Base-by-base conservation (phyloP, 2,329 filamentous ascomycete species). In the Sporothrix inflata region DNA sequence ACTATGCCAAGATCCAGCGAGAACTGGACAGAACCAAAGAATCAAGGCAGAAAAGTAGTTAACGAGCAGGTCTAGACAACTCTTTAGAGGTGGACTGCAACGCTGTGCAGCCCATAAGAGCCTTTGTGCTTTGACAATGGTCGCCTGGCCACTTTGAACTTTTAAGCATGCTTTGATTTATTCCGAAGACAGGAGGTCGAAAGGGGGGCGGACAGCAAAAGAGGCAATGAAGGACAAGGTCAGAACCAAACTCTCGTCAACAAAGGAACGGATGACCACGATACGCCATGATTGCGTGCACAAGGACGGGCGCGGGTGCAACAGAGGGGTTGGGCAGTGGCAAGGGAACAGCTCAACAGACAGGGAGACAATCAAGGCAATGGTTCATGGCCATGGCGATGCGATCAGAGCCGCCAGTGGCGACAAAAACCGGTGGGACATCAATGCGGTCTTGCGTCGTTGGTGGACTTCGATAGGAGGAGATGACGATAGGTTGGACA, bases 261-360 rank as follows among this genome's bases (percentile, higher is more conserved):
- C 57, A 65, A 24, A 53, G 69, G 69, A 65, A 71, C 69, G 12
- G 57, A 34, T 9, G 24, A 16, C 38, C 19, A 19, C n/a, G 40
- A 42, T 12, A 45, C 16, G 53, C 21, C 53, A 55, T 16, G 21
- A 53, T 53, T 65, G 30, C 57, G 27, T 65, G 69, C 57, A 51
- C 69, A 45, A 27, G 57, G 30, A 24, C 57, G 69, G 40, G 24
- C 47, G 27, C 24, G 57, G 55, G 30, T 65, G 69, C 57, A 65
- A 55, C 30, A 34, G 68, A 70, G 68, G 68, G 68, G 53, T 27
- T 70, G 55, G 55, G 24, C 55, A 49, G 21, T 34, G 51, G 67
- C 27, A 53, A 30, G 30, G 16, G 34, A 42, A 38, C n/a, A 19
- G 16, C n/a, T n/a, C n/a, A n/a, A n/a, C n/a, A n/a, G n/a, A n/a